A percentile compares a stretch with the other conserved stretches of the same genome.
Conservation (phyloP, 176 grass and related monocot species). For the Oryza coarctata region DNA sequence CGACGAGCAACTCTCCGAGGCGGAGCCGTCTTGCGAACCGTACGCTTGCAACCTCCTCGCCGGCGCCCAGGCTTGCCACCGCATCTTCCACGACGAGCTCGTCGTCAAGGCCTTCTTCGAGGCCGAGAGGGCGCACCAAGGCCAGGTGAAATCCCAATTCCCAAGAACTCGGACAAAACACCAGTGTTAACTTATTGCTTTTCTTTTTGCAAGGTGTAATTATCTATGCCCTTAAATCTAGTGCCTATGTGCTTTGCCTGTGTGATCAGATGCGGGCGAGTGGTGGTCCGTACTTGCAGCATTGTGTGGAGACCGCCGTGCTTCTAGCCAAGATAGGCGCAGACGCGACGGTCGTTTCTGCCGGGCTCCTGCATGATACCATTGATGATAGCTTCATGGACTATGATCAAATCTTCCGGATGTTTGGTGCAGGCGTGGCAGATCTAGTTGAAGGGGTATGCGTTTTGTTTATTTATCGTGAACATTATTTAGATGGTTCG, state of each 20-base stretch:
- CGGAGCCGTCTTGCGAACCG: slow-evolving; percentile 38
- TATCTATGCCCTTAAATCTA: slow-evolving; percentile 16
- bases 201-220: not conserved
- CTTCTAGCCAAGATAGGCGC: slow-evolving; percentile 78
- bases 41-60: slow-evolving; percentile 57
- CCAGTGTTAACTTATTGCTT: not conserved
- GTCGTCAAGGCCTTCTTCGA: slow-evolving; percentile 80
- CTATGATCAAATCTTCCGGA: slow-evolving; percentile 67
- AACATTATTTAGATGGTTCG: slow-evolving; percentile 19
- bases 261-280: slow-evolving; percentile 66
- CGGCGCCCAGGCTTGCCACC: slow-evolving; percentile 53
- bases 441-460: slow-evolving; percentile 96
- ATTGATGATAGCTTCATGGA: slow-evolving; percentile 88
- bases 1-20: slow-evolving; percentile 37
- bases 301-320: slow-evolving; percentile 89
- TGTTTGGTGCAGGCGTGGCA: slow-evolving; percentile 78
- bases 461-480: slow-evolving; percentile 16
- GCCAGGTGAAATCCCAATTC: slow-evolving; percentile 52
- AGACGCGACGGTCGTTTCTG: slow-evolving; percentile 60
- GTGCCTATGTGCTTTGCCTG: slow-evolving; percentile 25
- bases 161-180: not conserved
- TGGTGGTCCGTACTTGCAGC: slow-evolving; percentile 89
- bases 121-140: slow-evolving; percentile 69
- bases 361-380: slow-evolving; percentile 84
- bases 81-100: slow-evolving; percentile 76